A percentile compares a stretch with the other conserved stretches of the same genome.
Evolutionary conservation across 2,329 filamentous ascomycete genomes (phyloP).

Genomic region (Colletotrichum viniferum): DNA sequence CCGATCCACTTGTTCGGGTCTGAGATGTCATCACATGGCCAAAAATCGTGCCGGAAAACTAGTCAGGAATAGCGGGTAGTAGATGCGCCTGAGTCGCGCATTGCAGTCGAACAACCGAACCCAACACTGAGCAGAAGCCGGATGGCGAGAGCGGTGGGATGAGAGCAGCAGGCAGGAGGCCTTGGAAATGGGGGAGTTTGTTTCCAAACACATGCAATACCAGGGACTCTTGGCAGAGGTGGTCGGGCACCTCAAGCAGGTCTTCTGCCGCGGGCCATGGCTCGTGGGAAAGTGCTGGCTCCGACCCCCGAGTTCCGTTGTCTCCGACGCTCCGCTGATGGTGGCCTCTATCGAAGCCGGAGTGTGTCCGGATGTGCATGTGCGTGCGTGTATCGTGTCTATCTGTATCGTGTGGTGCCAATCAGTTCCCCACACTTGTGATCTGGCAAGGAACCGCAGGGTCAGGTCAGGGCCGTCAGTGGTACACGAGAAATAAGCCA

Average conservation of each 20-base stretch:
- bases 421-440: neutral
- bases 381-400: neutral
- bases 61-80: conserved; percentile 9
- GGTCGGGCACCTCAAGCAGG: neutral
- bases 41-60: conserved; percentile 5
- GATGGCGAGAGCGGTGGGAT: neutral
- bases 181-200: neutral
- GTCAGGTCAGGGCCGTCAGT: neutral
- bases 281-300: neutral
- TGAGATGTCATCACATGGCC: conserved; percentile 21
- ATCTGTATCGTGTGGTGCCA: neutral
- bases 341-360: neutral
- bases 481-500: neutral
- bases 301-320: neutral
- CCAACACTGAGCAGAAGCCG: neutral
- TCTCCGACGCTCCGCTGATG: neutral
- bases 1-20: conserved; percentile 18
- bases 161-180: neutral
- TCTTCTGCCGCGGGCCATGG: neutral
- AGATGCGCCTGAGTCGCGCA: conserved; percentile 10
- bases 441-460: neutral
- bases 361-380: neutral
- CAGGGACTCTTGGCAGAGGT: neutral
- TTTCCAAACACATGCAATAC: neutral
- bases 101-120: neutral